Evolutionary conservation across 192 early-diverging fungal species (phyloP), one percentile per base, ranked within the genome.

Genomic region (Backusella luteola): DNA sequence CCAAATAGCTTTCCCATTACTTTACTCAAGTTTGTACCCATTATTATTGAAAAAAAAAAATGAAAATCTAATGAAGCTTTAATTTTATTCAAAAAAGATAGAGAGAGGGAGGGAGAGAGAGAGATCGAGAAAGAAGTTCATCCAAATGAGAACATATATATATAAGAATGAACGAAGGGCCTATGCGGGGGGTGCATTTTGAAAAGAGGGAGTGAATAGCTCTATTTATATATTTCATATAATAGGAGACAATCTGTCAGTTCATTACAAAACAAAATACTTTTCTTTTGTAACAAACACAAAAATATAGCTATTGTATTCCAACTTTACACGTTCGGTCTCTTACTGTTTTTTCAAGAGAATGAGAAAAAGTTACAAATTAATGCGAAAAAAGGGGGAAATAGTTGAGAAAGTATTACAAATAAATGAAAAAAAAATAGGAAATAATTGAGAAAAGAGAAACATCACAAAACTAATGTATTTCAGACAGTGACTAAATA

Each of bases 21-120:
- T 80, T 91, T 90, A 36, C 94, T 95, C 75, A 97, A 79, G 49
- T 85, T 87, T 41, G 92, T 84, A 74, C 96, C 96, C 96, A 98
- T 98, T 17, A 44, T 12, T 44, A 44, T 44, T 44, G 1, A 56
- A 56, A 11, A 56, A 56, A 9, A 56, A 21, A 21, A 21, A 26
- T 52, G n/a, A 56, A 56, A 0, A 17, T n/a, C 21, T 52, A 19
- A 17, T 39, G 11, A 39, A 39, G 38, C 38, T 3, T 39, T 39
- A 39, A 39, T 39, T 56, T 26, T 56, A 26, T 56, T 23, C 8
- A 21, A 21, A 23, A 38, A 63, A 39, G 9, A 56, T 2, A 73
- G n/a, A 63, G 0, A 63, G 39, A 35, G 26, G 66, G 8, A 63
- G 36, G 66, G 34, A 46, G 44, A 70, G 49, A 73, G 42, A 63